phyloP scores from a whole-genome alignment of 257 asterid species.

The Fraxinus americana region DNA sequence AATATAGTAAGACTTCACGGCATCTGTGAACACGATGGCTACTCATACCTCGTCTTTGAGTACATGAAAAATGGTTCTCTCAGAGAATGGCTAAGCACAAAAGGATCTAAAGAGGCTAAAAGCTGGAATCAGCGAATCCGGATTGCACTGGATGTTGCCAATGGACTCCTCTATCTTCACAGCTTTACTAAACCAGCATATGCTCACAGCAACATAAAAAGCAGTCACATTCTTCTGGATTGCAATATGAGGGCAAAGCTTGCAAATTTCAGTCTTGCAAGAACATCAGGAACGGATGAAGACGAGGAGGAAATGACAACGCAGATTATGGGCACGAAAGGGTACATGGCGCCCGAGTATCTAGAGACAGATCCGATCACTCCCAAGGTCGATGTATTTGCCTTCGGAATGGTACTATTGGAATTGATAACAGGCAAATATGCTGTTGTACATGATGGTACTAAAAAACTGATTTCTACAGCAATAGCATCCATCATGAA shows the following conservation, averaged over 20 bases:
- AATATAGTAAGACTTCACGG: slow-evolving; percentile 59
- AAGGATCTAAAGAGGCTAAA: slow-evolving; percentile 20
- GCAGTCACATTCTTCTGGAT: slow-evolving; percentile 56
- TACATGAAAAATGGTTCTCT: slow-evolving; percentile 66
- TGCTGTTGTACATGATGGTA: slow-evolving; percentile 35
- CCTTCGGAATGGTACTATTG: slow-evolving; percentile 56
- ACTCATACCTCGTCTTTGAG: slow-evolving; percentile 52
- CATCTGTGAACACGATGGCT: slow-evolving; percentile 41
- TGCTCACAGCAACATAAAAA: slow-evolving; percentile 48
- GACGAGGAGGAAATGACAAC: slow-evolving; percentile 22
- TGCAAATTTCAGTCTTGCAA: slow-evolving; percentile 52
- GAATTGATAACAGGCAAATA: slow-evolving; percentile 50
- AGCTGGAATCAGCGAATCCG: slow-evolving; percentile 42
- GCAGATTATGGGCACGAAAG: slow-evolving; percentile 36
- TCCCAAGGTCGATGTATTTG: slow-evolving; percentile 52
- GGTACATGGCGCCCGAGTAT: slow-evolving; percentile 52
- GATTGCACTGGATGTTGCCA: slow-evolving; percentile 64
- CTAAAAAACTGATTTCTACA: slow-evolving; percentile 39
- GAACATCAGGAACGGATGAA: slow-evolving; percentile 28
- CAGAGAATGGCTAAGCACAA: slow-evolving; percentile 47
- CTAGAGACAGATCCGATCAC: slow-evolving; percentile 40
- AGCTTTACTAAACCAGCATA: slow-evolving; percentile 53
- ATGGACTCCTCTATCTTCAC: slow-evolving; percentile 73
- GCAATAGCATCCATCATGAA: slow-evolving; percentile 27
- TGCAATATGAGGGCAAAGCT: slow-evolving; percentile 63